A percentile compares a stretch with the other conserved stretches of the same genome.
phyloP scores from a whole-genome alignment of 2,329 filamentous ascomycete genomes.

The Dryadomyces quercivorus region DNA sequence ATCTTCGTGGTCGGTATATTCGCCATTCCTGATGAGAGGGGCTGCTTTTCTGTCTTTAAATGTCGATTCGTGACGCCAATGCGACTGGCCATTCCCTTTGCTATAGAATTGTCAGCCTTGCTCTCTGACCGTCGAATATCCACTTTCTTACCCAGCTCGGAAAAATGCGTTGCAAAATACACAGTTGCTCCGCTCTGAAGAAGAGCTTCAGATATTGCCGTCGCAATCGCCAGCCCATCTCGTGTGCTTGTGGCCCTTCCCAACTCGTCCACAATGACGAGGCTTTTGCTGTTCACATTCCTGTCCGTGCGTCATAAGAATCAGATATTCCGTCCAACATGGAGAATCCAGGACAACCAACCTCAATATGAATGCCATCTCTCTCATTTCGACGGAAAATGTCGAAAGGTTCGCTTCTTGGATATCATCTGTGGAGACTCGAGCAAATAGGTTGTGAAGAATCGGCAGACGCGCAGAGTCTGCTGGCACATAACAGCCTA shows the following conservation, averaged over 20 bases:
- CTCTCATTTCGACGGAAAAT: constrained; percentile 89
- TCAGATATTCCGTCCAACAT: not conserved
- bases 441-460: constrained; percentile 71
- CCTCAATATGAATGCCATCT: constrained; percentile 84
- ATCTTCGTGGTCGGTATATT: constrained; percentile 59
- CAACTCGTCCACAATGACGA: constrained; percentile 83
- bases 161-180: constrained; percentile 92
- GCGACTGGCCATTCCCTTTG: constrained; percentile 60
- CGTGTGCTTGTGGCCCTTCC: constrained; percentile 80
- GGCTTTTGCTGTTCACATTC: constrained; percentile 64
- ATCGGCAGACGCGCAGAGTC: constrained; percentile 73
- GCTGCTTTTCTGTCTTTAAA: constrained; percentile 54
- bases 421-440: constrained; percentile 75
- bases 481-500: constrained; percentile 83
- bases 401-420: constrained; percentile 87
- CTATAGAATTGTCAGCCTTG: constrained; percentile 19
- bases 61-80: constrained; percentile 76
- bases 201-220: constrained; percentile 81
- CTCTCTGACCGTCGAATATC: not conserved
- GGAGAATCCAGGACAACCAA: constrained; percentile 11
- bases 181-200: constrained; percentile 67
- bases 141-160: constrained; percentile 46
- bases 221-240: constrained; percentile 79
- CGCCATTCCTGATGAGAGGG: constrained; percentile 16
- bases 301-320: constrained; percentile 18